A percentile compares a stretch with the other conserved stretches of the same genome.
Evolutionary conservation across 2,329 filamentous ascomycete species (phyloP).

Genomic region (Verticillium albo-atrum): DNA sequence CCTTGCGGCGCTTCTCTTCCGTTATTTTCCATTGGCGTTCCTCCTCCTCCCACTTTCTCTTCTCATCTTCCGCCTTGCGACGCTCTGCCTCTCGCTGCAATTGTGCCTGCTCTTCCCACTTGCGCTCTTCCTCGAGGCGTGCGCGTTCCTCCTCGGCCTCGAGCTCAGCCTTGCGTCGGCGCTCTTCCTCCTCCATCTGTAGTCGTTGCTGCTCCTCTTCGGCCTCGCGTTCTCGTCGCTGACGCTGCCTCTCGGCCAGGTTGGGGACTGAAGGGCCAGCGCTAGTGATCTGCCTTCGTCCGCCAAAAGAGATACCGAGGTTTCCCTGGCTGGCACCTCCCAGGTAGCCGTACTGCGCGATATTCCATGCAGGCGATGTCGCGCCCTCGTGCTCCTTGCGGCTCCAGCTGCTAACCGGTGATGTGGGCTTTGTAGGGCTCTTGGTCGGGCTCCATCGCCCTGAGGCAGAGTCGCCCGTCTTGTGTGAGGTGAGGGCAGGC

Average conservation of each 20-base stretch:
- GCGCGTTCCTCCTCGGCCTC: slow-evolving; percentile 59
- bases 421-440: slow-evolving; percentile 47
- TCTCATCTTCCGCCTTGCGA: slow-evolving; percentile 60
- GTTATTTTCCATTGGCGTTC: slow-evolving; percentile 73
- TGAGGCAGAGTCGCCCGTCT: slow-evolving; percentile 49
- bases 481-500: slow-evolving; percentile 37
- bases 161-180: slow-evolving; percentile 37
- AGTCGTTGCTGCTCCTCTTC: slow-evolving; percentile 56
- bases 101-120: slow-evolving; percentile 62
- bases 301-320: slow-evolving; percentile 88
- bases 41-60: slow-evolving; percentile 72
- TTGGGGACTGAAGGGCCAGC: slow-evolving; percentile 75
- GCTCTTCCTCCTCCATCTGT: slow-evolving; percentile 49
- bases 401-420: slow-evolving; percentile 80
- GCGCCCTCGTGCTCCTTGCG: slow-evolving; percentile 74
- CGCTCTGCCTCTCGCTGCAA: slow-evolving; percentile 57
- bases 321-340: slow-evolving; percentile 95
- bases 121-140: slow-evolving; percentile 57
- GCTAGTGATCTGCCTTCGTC: slow-evolving; percentile 85
- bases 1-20: slow-evolving; percentile 64
- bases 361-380: slow-evolving; percentile 94
- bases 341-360: slow-evolving; percentile 97
- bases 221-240: slow-evolving; percentile 48
- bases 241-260: slow-evolving; percentile 78
- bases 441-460: slow-evolving; percentile 61